These are phyloP conservation scores for Setaria viridis DNA, from an alignment of 202 grass and related monocot genomes.

Conservation along the genomic window DNA sequence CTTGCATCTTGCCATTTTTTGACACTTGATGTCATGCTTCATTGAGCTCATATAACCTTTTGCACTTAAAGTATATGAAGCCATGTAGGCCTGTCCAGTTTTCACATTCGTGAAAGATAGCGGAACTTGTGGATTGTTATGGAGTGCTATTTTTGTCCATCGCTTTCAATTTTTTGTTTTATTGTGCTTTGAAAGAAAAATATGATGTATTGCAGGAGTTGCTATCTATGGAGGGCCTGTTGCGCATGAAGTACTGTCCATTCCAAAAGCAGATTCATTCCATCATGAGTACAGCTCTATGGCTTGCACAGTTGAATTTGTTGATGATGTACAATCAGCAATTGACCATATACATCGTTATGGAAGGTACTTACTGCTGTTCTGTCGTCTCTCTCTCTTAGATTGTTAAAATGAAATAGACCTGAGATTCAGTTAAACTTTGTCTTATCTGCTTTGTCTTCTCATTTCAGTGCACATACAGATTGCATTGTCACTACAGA, in stretches of 20 bases:
- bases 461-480: conserved; percentile 82
- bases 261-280: conserved; percentile 69
- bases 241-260: conserved; percentile 57
- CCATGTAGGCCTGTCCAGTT: background rate
- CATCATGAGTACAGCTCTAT: conserved; percentile 91
- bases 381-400: background rate
- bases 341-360: conserved; percentile 93
- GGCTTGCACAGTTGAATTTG: conserved; percentile 88
- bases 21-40: conserved; percentile 14
- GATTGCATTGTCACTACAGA: conserved; percentile 87
- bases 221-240: conserved; percentile 76
- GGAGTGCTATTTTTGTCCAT: background rate
- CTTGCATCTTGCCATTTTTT: background rate
- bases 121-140: background rate
- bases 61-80: conserved; percentile 14
- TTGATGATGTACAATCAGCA: conserved; percentile 85
- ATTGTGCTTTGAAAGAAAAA: background rate
- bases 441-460: conserved; percentile 28
- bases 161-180: background rate
- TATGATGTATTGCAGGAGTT: conserved; percentile 65
- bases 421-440: conserved; percentile 31
- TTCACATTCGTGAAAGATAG: conserved; percentile 1
- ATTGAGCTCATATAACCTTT: background rate
- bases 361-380: conserved; percentile 70
- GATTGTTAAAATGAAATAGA: background rate